Base-by-base conservation (phyloP, 768 basidiomycete species). In the Lactarius psammicola region DNA sequence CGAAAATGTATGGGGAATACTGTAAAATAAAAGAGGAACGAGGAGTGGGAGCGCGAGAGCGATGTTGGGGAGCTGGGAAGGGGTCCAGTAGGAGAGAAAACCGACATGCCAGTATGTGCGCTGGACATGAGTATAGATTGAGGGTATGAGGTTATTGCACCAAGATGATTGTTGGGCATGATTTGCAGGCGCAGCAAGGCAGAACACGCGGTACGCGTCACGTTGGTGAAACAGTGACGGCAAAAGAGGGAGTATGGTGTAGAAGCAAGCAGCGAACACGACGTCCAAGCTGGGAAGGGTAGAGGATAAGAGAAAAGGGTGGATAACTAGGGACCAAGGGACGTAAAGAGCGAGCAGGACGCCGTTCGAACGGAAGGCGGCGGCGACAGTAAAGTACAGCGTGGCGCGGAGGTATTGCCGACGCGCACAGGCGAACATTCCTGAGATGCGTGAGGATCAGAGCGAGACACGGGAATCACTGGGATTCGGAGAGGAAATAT, bases 51-150 rank as follows among this genome's bases (percentile, higher is more conserved):
- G 71, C 18, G 89, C 85, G 63, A 98, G 80, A 66, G 93, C 68
- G 73, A 98, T 91, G 76, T 98, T 97, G 55, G 97, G 97, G 2
- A 94, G 71, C 75, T 99, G 95, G 34, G 82, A 77, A 28, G 78
- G 67, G 0, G 88, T 88, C 93, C 93, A 99, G 76, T 98, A 98
- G 3, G 80, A 84, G 67, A 99, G 75, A 69, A 95, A 85, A 18
- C 95, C 94, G 53, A 82, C 78, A 73, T 83, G 78, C 97, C 96
- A 99, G 75, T 98, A 98, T 60, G 82, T 80, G 5, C 77, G 77
- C 74, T 99, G 96, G 2, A 90, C 90, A 72, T 92, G 84, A 11
- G 84, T 78, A 75, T 98, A 99, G 62, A 93, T 86, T 17, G 85
- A 84, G 0, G 94, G 94, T 6, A 86, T 72, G 28, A 73, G 46